Conservation (phyloP, 805 yeast genomes). For the Metschnikowia dekortorum region DNA sequence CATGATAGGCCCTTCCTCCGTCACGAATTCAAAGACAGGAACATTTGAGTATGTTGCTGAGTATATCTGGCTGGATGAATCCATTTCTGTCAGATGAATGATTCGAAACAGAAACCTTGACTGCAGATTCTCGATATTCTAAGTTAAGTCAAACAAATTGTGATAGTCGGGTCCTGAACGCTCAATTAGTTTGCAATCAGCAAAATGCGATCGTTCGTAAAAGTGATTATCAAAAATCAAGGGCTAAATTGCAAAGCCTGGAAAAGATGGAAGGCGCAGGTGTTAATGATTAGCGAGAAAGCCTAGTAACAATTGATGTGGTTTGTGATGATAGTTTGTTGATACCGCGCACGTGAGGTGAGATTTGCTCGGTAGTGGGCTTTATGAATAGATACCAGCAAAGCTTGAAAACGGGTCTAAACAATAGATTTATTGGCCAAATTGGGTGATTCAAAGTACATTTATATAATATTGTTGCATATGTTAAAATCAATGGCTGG, state of each 20-base stretch:
- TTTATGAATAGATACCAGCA: neutral
- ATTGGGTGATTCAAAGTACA: neutral
- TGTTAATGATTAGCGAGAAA: neutral
- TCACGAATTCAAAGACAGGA: conserved; percentile 61
- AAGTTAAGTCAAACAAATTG: neutral
- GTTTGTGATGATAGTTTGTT: conserved; percentile 2
- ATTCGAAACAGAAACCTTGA: neutral
- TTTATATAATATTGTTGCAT: neutral
- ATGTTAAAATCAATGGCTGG: neutral
- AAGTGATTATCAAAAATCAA: neutral
- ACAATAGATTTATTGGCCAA: neutral
- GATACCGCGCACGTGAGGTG: conserved; percentile 4
- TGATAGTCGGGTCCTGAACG: neutral
- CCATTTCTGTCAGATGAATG: neutral
- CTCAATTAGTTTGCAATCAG: neutral
- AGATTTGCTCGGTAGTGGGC: neutral
- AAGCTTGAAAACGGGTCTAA: neutral
- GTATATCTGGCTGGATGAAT: conserved; percentile 37
- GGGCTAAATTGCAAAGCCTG: neutral
- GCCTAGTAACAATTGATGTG: neutral
- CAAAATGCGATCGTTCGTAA: neutral
- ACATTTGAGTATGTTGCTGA: conserved; percentile 76
- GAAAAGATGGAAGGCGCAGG: neutral
- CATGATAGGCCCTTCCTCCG: conserved; percentile 69
- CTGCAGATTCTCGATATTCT: neutral